Conservation (phyloP, 306 rosid genomes). For the Vicia faba region DNA sequence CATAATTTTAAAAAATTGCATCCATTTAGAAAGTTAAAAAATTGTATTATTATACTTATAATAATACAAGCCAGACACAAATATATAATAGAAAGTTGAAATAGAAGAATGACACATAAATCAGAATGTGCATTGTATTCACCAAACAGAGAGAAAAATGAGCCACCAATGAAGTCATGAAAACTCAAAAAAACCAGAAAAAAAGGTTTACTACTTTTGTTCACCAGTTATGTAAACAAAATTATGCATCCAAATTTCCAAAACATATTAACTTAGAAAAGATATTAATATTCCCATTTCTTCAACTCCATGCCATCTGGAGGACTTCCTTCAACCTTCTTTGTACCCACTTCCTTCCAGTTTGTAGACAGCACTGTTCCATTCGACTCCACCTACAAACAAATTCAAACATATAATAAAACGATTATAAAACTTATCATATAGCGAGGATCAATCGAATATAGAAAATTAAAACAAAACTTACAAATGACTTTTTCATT, state of each 20-base stretch:
- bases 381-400: slow-evolving; percentile 74
- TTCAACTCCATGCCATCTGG: slow-evolving; percentile 98
- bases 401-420: neutral
- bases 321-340: slow-evolving; percentile 95
- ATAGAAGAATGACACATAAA: neutral
- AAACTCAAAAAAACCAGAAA: neutral
- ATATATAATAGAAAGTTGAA: neutral
- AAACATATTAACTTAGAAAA: neutral
- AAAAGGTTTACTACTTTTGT: neutral
- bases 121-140: slow-evolving; percentile 17
- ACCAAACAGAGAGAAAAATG: neutral
- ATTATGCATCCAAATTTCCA: slow-evolving; percentile 30
- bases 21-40: too few species aligned
- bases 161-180: slow-evolving; percentile 11
- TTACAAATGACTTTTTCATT: slow-evolving; percentile 93
- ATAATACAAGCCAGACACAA: neutral
- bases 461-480: slow-evolving; percentile 20
- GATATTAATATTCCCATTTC: slow-evolving; percentile 70
- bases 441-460: neutral
- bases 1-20: too few species aligned
- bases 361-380: slow-evolving; percentile 94
- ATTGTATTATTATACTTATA: too few species aligned
- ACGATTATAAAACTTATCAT: neutral
- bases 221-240: neutral
- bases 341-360: slow-evolving; percentile 94